Conservation (phyloP, 169 alveolate species). For the Plasmodium reichenowi region DNA sequence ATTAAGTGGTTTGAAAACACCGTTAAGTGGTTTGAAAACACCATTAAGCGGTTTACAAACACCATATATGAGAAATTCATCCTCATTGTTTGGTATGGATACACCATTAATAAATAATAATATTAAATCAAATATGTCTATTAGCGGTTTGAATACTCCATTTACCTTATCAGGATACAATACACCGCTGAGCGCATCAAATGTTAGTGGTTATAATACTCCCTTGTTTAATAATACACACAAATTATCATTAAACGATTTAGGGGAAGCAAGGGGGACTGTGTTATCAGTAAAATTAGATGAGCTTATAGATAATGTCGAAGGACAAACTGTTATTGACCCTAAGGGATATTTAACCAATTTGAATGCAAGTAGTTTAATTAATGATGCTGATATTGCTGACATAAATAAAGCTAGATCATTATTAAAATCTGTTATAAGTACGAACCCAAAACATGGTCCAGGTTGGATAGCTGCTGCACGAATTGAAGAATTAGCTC, state of each 20-base stretch:
- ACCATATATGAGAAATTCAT: conserved; percentile 70
- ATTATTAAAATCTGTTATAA: conserved; percentile 90
- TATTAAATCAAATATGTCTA: background rate
- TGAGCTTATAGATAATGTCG: conserved; percentile 93
- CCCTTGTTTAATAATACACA: conserved; percentile 28
- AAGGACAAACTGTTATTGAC: conserved; percentile 96
- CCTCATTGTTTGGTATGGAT: conserved; percentile 34
- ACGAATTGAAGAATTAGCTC: conserved; percentile 97
- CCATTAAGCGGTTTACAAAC: conserved; percentile 91
- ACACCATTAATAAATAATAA: conserved; percentile 29
- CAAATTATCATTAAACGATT: conserved; percentile 84
- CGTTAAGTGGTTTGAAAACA: conserved; percentile 87
- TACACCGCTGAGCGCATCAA: conserved; percentile 82
- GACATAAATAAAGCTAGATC: conserved; percentile 96
- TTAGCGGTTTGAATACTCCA: conserved; percentile 38
- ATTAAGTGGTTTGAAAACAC: conserved; percentile 83
- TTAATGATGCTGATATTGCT: conserved; percentile 92
- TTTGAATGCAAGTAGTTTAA: conserved; percentile 86
- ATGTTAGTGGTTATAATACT: conserved; percentile 83
- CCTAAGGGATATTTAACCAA: conserved; percentile 96
- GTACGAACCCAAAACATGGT: conserved; percentile 96
- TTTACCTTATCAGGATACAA: conserved; percentile 55
- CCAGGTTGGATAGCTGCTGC: conserved; percentile 99
- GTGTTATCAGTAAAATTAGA: conserved; percentile 94
- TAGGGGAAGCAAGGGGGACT: conserved; percentile 95